Percentiles rank a stretch among this genome's conserved stretches.
Conservation (phyloP, 2,329 filamentous ascomycete species). For the Colletotrichum tropicale region DNA sequence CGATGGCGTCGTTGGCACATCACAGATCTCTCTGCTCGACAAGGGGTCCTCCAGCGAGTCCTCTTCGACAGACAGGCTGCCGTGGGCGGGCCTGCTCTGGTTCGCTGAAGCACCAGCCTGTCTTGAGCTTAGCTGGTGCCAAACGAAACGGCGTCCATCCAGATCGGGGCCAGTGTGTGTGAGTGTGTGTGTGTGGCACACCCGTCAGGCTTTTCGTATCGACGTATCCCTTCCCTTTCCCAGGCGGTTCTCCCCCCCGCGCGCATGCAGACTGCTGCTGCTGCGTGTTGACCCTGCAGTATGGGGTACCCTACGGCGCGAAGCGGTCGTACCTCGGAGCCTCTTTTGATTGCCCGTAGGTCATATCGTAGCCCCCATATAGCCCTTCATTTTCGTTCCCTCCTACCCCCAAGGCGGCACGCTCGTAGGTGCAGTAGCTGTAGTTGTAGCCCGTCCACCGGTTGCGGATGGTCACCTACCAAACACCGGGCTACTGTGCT, state of each 20-base stretch:
- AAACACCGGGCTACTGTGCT: background rate
- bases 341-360: slow-evolving; percentile 30
- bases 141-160: slow-evolving; percentile 19
- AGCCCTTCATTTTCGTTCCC: background rate
- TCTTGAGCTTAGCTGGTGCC: background rate
- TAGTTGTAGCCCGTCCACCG: background rate
- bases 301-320: slow-evolving; percentile 3
- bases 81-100: background rate
- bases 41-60: background rate
- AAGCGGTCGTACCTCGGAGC: slow-evolving; percentile 34
- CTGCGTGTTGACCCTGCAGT: slow-evolving; percentile 11
- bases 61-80: background rate
- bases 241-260: background rate
- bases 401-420: background rate
- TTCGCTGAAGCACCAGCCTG: background rate
- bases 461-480: background rate
- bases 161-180: slow-evolving; percentile 2
- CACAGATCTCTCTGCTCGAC: background rate
- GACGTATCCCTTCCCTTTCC: background rate
- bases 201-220: background rate
- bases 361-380: slow-evolving; percentile 23
- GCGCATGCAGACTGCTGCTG: background rate
- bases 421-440: background rate
- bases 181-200: background rate
- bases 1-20: background rate